Evolutionary conservation across 805 yeast genomes (phyloP).

Genomic region (Metschnikowia corniflorae): DNA sequence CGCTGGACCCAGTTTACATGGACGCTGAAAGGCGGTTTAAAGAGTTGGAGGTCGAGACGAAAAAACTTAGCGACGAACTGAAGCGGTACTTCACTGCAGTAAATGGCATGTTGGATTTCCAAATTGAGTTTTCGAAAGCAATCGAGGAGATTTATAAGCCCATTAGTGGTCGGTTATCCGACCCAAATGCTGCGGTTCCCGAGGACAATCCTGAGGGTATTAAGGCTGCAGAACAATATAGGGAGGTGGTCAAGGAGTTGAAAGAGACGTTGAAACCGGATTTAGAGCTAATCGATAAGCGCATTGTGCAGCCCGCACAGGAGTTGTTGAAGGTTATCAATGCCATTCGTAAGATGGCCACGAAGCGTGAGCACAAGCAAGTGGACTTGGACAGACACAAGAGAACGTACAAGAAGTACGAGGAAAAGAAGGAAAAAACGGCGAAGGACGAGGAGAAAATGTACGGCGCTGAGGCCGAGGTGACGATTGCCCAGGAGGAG

Average conservation of each 20-base stretch:
- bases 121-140: constrained; percentile 91
- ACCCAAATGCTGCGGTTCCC: constrained; percentile 78
- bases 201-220: constrained; percentile 98
- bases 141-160: constrained; percentile 96
- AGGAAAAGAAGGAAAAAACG: constrained; percentile 76
- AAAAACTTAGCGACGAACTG: constrained; percentile 84
- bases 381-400: constrained; percentile 87
- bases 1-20: constrained; percentile 75
- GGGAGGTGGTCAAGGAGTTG: constrained; percentile 81
- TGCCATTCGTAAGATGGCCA: constrained; percentile 86
- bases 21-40: constrained; percentile 97
- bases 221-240: constrained; percentile 87
- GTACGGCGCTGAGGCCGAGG: constrained; percentile 85
- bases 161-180: constrained; percentile 86
- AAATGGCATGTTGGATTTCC: constrained; percentile 89
- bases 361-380: constrained; percentile 93
- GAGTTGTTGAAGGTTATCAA: constrained; percentile 81
- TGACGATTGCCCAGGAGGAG: constrained; percentile 90
- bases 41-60: constrained; percentile 86
- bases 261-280: constrained; percentile 89
- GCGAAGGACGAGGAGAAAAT: constrained; percentile 88
- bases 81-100: constrained; percentile 88
- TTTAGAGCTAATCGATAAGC: constrained; percentile 82
- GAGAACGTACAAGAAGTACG: constrained; percentile 64
- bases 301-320: constrained; percentile 88